These are phyloP conservation scores for Sarocladium oryzae DNA, from an alignment of 2,329 filamentous ascomycete genomes.

Conservation along the genomic window DNA sequence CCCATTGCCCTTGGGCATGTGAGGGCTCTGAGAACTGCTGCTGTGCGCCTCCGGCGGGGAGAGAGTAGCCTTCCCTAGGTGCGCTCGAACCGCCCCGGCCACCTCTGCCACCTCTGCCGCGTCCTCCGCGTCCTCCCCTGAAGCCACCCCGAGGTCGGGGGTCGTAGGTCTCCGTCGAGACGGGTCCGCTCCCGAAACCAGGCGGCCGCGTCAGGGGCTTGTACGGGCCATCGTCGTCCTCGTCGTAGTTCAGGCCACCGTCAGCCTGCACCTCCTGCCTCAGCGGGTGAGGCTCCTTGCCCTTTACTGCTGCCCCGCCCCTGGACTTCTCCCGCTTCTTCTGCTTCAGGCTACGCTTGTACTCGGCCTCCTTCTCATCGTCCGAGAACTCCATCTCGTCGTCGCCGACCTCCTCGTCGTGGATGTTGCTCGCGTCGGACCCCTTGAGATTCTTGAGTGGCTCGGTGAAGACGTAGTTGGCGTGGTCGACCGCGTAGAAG, in stretches of 20 bases:
- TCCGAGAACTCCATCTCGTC: conserved; percentile 95
- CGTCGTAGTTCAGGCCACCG: conserved; percentile 59
- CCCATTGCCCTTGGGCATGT: conserved; percentile 14
- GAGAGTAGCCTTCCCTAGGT: conserved; percentile 34
- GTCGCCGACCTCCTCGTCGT: conserved; percentile 82
- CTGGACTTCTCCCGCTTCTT: conserved; percentile 50
- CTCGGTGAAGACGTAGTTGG: conserved; percentile 80
- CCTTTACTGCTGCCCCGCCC: conserved; percentile 32
- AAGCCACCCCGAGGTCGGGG: conserved; percentile 34
- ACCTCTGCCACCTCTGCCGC: conserved; percentile 33
- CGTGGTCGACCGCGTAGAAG: conserved; percentile 74
- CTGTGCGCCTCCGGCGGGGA: conserved; percentile 27
- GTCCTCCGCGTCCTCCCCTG: conserved; percentile 31
- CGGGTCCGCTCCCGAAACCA: conserved; percentile 49
- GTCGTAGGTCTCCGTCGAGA: conserved; percentile 31
- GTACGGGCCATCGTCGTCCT: conserved; percentile 64
- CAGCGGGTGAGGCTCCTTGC: conserved; percentile 30
- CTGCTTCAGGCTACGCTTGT: conserved; percentile 64
- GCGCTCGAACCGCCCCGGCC: conserved; percentile 28
- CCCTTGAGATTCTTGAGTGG: conserved; percentile 73
- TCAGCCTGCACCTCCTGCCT: conserved; percentile 30
- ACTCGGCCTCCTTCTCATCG: conserved; percentile 85
- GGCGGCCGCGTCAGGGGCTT: conserved; percentile 63
- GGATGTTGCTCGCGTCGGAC: conserved; percentile 88
- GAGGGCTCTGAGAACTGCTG: conserved; percentile 15